Conservation (phyloP, 2,329 filamentous ascomycete species). For the Cordyceps cateniannulata region DNA sequence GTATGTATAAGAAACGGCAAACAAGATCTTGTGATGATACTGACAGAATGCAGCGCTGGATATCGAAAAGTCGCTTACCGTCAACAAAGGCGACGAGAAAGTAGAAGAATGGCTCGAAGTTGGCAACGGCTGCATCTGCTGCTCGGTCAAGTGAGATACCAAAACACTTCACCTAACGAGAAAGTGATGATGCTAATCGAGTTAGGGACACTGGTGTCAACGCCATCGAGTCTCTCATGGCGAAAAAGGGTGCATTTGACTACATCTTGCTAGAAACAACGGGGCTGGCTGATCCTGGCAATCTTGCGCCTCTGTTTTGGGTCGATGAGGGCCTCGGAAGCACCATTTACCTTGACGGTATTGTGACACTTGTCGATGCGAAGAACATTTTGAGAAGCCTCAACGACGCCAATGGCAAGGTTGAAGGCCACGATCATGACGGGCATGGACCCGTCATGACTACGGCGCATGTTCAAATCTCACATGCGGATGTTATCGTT, state of each 20-base stretch:
- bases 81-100: conserved; percentile 75
- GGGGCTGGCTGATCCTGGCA: conserved; percentile 89
- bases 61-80: conserved; percentile 91
- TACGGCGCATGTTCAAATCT: conserved; percentile 92
- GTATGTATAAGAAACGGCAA: conserved; percentile 38
- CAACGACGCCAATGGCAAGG: conserved; percentile 59
- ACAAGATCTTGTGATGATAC: neutral
- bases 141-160: conserved; percentile 73
- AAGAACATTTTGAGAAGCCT: conserved; percentile 82
- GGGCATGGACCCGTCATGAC: conserved; percentile 66
- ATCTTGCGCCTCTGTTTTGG: conserved; percentile 95
- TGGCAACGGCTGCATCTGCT: conserved; percentile 95
- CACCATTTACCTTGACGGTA: conserved; percentile 93
- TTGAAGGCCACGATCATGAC: conserved; percentile 45
- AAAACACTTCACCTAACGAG: neutral
- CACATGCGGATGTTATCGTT: conserved; percentile 89
- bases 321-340: conserved; percentile 92
- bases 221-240: conserved; percentile 93
- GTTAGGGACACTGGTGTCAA: conserved; percentile 80
- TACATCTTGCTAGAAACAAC: conserved; percentile 97
- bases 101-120: conserved; percentile 94
- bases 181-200: conserved; percentile 19
- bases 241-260: conserved; percentile 87
- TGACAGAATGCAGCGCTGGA: conserved; percentile 60
- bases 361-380: conserved; percentile 91